Evolutionary conservation across 75 land plant genomes (phyloP).

Genomic region (Selaginella tamariscina): DNA sequence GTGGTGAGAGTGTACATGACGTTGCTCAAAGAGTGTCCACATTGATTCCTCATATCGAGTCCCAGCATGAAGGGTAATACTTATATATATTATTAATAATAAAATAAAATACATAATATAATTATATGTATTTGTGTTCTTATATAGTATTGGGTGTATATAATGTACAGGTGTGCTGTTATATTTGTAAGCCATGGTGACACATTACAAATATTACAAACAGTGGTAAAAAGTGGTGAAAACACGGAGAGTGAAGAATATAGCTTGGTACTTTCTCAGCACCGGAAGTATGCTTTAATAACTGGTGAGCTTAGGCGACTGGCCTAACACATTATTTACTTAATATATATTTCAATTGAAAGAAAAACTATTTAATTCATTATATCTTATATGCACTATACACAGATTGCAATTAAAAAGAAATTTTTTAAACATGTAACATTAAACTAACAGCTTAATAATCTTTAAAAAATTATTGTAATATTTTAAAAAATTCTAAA

Average conservation of each 20-base stretch:
- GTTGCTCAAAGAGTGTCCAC: constrained; percentile 51
- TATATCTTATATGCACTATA: too few relatives aligned
- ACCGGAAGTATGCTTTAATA: constrained; percentile 48
- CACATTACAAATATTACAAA: constrained; percentile 78
- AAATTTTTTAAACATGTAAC: too few relatives aligned
- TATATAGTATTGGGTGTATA: neutral
- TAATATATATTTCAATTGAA: too few relatives aligned
- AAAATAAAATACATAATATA: neutral
- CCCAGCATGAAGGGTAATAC: constrained; percentile 62
- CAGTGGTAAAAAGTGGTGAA: constrained; percentile 31
- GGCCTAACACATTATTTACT: constrained; percentile 12
- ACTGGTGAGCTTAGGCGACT: constrained; percentile 74
- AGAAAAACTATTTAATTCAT: too few relatives aligned
- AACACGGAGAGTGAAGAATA: constrained; percentile 32
- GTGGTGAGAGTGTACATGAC: constrained; percentile 91
- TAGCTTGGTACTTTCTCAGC: constrained; percentile 43
- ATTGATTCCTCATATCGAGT: constrained; percentile 41
- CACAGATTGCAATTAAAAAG: too few relatives aligned
- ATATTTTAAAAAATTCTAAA: too few relatives aligned
- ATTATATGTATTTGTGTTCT: neutral
- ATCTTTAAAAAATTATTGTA: too few relatives aligned
- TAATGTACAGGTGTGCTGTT: constrained; percentile 41
- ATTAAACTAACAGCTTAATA: too few relatives aligned
- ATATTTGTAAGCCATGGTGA: constrained; percentile 87
- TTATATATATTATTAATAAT: constrained; percentile 2